These are phyloP conservation scores for Meira miltonrushii DNA, from an alignment of 1,284 basidiomycete genomes.

Conservation along the genomic window DNA sequence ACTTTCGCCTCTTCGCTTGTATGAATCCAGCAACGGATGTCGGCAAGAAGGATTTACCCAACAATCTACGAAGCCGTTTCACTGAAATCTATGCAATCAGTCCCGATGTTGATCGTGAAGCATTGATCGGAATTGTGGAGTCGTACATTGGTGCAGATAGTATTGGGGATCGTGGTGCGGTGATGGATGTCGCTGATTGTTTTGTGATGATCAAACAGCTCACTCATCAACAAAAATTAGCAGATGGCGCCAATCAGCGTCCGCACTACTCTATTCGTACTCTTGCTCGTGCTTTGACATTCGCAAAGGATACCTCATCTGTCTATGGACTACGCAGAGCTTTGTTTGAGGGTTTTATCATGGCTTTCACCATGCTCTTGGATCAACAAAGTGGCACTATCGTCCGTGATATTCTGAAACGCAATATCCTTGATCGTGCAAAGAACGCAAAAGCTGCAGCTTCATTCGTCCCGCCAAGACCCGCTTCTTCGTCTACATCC, in stretches of 20 bases:
- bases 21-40: slow-evolving; percentile 99
- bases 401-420: slow-evolving; percentile 69
- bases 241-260: slow-evolving; percentile 88
- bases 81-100: slow-evolving; percentile 92
- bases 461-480: slow-evolving; percentile 38
- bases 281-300: slow-evolving; percentile 81
- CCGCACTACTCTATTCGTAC: slow-evolving; percentile 98
- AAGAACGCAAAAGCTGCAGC: slow-evolving; percentile 60
- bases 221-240: slow-evolving; percentile 72
- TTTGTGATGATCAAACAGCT: slow-evolving; percentile 79
- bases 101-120: slow-evolving; percentile 86
- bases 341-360: slow-evolving; percentile 91
- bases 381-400: slow-evolving; percentile 68
- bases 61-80: slow-evolving; percentile 82
- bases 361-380: slow-evolving; percentile 95
- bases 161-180: slow-evolving; percentile 77
- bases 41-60: slow-evolving; percentile 92
- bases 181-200: slow-evolving; percentile 87
- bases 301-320: slow-evolving; percentile 75
- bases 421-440: slow-evolving; percentile 74
- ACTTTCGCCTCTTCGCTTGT: slow-evolving; percentile 95
- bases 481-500: slow-evolving; percentile 18
- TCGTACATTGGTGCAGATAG: slow-evolving; percentile 84
- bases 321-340: slow-evolving; percentile 72
- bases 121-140: slow-evolving; percentile 76